Evolutionary conservation across 2,329 filamentous ascomycete genomes (phyloP).

Genomic region (Ophiostoma angusticollis): DNA sequence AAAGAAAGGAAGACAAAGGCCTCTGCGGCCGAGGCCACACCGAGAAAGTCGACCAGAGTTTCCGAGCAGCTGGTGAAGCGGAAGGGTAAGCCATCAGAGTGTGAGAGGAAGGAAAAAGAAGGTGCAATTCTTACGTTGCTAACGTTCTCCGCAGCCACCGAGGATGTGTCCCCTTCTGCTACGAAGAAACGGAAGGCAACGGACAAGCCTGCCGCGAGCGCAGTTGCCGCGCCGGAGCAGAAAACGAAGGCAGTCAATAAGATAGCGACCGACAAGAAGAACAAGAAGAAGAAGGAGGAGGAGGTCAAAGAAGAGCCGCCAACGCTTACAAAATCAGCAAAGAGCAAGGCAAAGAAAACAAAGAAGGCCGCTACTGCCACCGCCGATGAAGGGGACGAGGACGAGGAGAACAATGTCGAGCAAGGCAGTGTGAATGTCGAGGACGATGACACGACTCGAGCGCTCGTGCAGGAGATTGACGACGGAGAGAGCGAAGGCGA

Average conservation of each 20-base stretch:
- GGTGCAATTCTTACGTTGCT: background rate
- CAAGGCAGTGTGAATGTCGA: slow-evolving; percentile 2
- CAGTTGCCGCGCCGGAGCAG: background rate
- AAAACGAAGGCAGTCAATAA: slow-evolving; percentile 6
- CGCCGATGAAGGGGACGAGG: background rate
- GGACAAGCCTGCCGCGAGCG: background rate
- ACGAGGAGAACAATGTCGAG: slow-evolving; percentile 4
- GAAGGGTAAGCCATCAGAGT: slow-evolving; percentile 7
- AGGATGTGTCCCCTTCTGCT: slow-evolving; percentile 8
- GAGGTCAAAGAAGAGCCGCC: too few species aligned
- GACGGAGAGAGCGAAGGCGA: slow-evolving; percentile 5
- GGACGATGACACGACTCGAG: slow-evolving; percentile 10
- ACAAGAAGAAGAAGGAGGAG: slow-evolving; percentile 2
- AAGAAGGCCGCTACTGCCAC: background rate
- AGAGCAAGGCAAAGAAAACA: slow-evolving; percentile 5
- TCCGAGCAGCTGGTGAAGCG: slow-evolving; percentile 9
- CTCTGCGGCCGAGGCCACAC: slow-evolving; percentile 1
- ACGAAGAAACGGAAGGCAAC: slow-evolving; percentile 11
- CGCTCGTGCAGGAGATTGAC: slow-evolving; percentile 10
- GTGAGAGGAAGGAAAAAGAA: background rate
- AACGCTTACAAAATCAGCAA: slow-evolving; percentile 2
- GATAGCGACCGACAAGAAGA: too few species aligned
- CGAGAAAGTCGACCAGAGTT: slow-evolving; percentile 11
- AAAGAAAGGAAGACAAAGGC: slow-evolving; percentile 7
- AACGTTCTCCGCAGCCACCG: slow-evolving; percentile 4